These are phyloP conservation scores for Przewalskia tangutica DNA, from an alignment of 257 asterid species.

Conservation along the genomic window DNA sequence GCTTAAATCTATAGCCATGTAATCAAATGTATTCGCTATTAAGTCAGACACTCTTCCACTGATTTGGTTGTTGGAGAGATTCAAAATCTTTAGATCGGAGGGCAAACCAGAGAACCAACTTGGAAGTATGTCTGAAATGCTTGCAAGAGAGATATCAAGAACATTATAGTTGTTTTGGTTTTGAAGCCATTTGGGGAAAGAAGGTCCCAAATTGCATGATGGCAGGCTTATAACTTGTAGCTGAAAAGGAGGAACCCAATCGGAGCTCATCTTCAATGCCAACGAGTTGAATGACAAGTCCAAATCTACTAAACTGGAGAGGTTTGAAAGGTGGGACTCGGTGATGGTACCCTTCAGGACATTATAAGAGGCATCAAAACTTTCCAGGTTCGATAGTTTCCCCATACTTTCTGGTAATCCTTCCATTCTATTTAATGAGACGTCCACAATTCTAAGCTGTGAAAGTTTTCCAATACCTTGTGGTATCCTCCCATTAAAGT, in stretches of 20 bases:
- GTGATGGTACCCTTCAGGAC: constrained; percentile 12
- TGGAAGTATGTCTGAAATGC: constrained; percentile 19
- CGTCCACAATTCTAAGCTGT: neutral
- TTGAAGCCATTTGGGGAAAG: constrained; percentile 25
- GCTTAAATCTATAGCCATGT: constrained; percentile 6
- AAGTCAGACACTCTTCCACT: constrained; percentile 17
- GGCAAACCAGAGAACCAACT: constrained; percentile 19
- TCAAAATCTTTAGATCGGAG: neutral
- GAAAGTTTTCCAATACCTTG: neutral
- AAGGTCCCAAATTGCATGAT: constrained; percentile 17
- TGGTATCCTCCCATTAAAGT: neutral
- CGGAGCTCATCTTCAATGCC: neutral
- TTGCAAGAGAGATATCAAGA: constrained; percentile 16
- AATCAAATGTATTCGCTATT: neutral
- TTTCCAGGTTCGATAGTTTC: neutral
- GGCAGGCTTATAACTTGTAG: neutral
- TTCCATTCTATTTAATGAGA: neutral
- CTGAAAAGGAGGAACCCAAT: constrained; percentile 24
- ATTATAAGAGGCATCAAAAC: constrained; percentile 9
- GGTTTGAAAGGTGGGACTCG: constrained; percentile 9
- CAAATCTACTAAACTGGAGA: neutral
- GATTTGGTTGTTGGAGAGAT: constrained; percentile 25
- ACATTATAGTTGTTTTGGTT: neutral
- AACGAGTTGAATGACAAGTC: constrained; percentile 15
- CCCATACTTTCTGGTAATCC: constrained; percentile 12